Base-by-base conservation (phyloP, 306 rosid genomes). In the Castanea mollissima region DNA sequence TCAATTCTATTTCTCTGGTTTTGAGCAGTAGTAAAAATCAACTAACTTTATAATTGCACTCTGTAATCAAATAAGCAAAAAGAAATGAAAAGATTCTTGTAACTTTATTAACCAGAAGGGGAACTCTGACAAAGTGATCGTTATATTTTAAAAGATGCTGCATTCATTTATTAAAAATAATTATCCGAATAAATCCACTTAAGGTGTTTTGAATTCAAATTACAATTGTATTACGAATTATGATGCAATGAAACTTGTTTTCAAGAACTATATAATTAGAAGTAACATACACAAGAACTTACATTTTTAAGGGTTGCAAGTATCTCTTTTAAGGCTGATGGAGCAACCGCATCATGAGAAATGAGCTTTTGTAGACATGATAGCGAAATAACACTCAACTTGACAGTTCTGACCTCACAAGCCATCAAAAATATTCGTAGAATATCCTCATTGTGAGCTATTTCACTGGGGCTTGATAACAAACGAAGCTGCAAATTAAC, bases 291-390 rank as follows among this genome's bases (percentile, higher is more conserved):
- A 69, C 55, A 21, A 38, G 72, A 78, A 87, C 97, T 91, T 86
- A 94, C 99, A 13, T 94, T 90, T 87, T 94, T 94, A 82, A 94
- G 85, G 25, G 97, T 92, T n/a, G 87, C 79, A 69, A 92, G 85
- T 84, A 95, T 92, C 83, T 88, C 98, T 68, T 86, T 89, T 81
- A 90, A 83, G 51, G 95, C 97, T 2, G 95, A 91, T 63, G 89
- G 87, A 85, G 90, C 85, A 80, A 95, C 97, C 11, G 97, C 97
- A 64, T 95, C 98, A 62, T 95, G 99, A 38, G 99, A 90, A 80
- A 95, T 92, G 55, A 95, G 86, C 85, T 95, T 92, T 78, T 95
- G 99, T 74, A 95, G 84, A 82, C 98, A 95, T 1, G 99, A 95
- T 70, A 95, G 99, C 71, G 97, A 97, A 83, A 92, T 89, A 71